Evolutionary conservation across 805 yeast genomes (phyloP), one percentile per base, ranked within the genome.

Genomic region (Ogataea haglerorum): DNA sequence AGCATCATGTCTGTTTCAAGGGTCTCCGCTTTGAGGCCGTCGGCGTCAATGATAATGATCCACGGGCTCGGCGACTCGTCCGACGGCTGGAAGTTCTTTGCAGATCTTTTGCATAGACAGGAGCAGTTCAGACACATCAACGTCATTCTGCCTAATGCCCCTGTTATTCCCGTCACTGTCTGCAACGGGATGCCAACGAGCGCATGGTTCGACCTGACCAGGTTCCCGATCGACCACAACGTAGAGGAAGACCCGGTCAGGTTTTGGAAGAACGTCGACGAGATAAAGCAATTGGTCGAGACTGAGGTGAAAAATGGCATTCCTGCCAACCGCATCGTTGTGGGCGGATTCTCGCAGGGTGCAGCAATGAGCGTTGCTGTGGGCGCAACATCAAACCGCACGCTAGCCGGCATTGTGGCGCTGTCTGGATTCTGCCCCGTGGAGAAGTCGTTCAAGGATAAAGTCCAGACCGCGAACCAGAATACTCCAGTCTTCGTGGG

Each of bases 301-400:
- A 78, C 78, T 40, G 79, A 82, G 49, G 65, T 75, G 12, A 75
- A 73, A 7, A 51, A 53, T 6, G 78, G 82, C 8, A 73, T 85
- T 25, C 70, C 76, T 4, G 68, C 83, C 0, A 78, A 77, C 13
- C 76, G 84, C 38, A 84, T 93, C 34, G 68, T 93, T n/a, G 68
- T 93, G 42, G 98, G 98, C 25, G 99, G 99, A 0, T 93, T 93
- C 59, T 83, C 95, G 4, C 99, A 93, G 65, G 99, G 99, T 40
- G 95, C 88, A 35, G 89, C 95, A 2, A 46, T 91, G 9, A 66
- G 93, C 1, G 65, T 85, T 44, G 87, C 85, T 16, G 58, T 82
- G 12, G 69, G 77, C 16, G 68, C 81, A 0, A 61, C 73, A 9
- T 59, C 72, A 23, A 79, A 80, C 14, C 57, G 66, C 41, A 84